Evolutionary conservation across 1,139 yeast genomes (phyloP).

Genomic region (Dujonia santamariae): DNA sequence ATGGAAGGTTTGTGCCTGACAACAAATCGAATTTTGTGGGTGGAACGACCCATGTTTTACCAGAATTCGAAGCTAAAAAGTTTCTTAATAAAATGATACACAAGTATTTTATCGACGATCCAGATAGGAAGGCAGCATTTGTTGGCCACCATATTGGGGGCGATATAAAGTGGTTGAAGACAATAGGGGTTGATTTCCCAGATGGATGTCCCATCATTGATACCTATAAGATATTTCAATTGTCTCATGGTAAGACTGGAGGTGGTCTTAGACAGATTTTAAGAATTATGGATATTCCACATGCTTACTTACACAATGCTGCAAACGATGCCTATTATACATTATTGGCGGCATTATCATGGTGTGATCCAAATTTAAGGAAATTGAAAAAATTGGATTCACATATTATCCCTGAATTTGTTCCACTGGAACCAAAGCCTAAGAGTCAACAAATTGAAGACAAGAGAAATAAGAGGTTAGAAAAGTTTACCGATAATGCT

Average conservation of each 20-base stretch:
- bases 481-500: constrained; percentile 7
- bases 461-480: constrained; percentile 4
- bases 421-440: background rate
- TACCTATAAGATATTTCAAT: constrained; percentile 48
- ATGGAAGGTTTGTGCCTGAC: constrained; percentile 63
- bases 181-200: constrained; percentile 47
- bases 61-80: constrained; percentile 27
- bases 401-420: constrained; percentile 1
- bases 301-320: constrained; percentile 72
- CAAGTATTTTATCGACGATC: constrained; percentile 28
- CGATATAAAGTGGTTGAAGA: constrained; percentile 54
- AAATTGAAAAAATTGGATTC: constrained; percentile 3
- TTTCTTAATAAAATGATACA: constrained; percentile 43
- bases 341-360: constrained; percentile 48
- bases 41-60: constrained; percentile 51
- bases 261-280: constrained; percentile 53
- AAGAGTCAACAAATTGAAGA: constrained; percentile 1
- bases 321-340: constrained; percentile 83
- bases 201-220: constrained; percentile 38
- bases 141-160: constrained; percentile 71
- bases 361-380: constrained; percentile 48
- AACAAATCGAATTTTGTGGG: constrained; percentile 55
- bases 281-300: constrained; percentile 55
- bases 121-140: constrained; percentile 26
- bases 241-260: constrained; percentile 41